Conservation (phyloP, 148 eudicot species). For the Chenopodium berlandieri region DNA sequence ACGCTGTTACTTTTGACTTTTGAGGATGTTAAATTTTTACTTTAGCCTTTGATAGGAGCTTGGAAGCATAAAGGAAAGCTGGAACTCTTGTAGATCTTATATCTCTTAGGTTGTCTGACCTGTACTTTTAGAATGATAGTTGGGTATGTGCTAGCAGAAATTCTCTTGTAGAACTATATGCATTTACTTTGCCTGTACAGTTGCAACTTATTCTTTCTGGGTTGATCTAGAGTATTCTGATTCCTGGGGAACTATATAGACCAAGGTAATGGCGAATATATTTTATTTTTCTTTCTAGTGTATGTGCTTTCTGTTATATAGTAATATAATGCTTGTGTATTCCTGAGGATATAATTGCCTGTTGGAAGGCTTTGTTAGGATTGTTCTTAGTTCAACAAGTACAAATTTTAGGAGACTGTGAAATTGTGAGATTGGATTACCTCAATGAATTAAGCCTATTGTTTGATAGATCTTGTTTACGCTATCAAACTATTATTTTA, state of each 20-base stretch:
- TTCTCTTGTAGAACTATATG: not conserved
- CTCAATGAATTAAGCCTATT: not conserved
- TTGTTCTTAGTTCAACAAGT: not conserved
- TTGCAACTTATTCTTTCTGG: not conserved
- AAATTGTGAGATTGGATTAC: not conserved
- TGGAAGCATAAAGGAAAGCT: not conserved
- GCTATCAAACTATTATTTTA: too few species aligned
- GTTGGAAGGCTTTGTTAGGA: not conserved
- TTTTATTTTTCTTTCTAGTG: not conserved
- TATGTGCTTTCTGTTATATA: not conserved
- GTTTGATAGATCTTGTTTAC: too few species aligned
- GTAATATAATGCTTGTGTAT: not conserved
- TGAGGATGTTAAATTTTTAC: not conserved
- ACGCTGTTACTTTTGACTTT: not conserved
- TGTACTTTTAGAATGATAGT: not conserved
- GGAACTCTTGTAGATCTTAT: not conserved
- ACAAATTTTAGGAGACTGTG: not conserved
- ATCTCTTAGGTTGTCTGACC: not conserved
- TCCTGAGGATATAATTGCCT: not conserved
- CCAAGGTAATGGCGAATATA: not conserved
- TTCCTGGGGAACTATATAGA: not conserved
- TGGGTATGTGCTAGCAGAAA: not conserved
- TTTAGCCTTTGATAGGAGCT: not conserved
- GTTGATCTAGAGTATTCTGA: not conserved
- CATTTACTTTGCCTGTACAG: not conserved